Evolutionary conservation across 495 filamentous ascomycete genomes (phyloP).

Genomic region (Penicillium pancosmium): DNA sequence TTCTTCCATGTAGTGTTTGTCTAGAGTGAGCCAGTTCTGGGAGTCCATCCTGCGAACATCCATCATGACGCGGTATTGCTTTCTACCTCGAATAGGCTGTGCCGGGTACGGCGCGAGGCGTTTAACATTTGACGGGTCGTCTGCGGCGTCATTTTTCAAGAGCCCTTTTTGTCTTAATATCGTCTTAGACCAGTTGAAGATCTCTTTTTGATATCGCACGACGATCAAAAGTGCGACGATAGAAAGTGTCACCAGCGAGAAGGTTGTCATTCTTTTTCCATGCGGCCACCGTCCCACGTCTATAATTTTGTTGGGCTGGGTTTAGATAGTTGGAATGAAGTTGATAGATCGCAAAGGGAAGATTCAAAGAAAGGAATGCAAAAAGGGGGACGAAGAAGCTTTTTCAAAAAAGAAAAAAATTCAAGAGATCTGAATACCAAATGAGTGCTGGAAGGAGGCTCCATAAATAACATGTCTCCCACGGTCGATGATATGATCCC

Average conservation of each 20-base stretch:
- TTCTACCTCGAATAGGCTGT: conserved; percentile 48
- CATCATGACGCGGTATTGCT: conserved; percentile 55
- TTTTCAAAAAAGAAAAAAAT: conserved; percentile 20
- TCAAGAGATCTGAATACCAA: conserved; percentile 8
- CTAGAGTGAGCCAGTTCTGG: conserved; percentile 57
- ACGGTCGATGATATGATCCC: conserved; percentile 19
- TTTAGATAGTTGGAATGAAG: conserved; percentile 3
- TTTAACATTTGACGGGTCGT: conserved; percentile 36
- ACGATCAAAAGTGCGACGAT: conserved; percentile 45
- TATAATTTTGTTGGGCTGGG: background rate
- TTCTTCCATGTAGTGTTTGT: conserved; percentile 54
- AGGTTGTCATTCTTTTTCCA: conserved; percentile 36
- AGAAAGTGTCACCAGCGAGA: conserved; percentile 39
- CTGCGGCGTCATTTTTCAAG: conserved; percentile 10
- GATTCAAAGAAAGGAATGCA: conserved; percentile 16
- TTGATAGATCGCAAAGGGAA: background rate
- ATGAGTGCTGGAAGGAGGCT: conserved; percentile 8
- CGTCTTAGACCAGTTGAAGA: conserved; percentile 23
- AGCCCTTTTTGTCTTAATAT: conserved; percentile 11
- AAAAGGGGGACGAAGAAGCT: conserved; percentile 18
- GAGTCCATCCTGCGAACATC: conserved; percentile 55
- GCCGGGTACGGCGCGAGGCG: conserved; percentile 46
- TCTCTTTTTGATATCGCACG: conserved; percentile 45
- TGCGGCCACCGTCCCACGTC: conserved; percentile 9
- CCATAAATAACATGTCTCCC: conserved; percentile 18